These are phyloP conservation scores for Perkinsus olseni DNA, from an alignment of 169 alveolate genomes.

Conservation along the genomic window DNA sequence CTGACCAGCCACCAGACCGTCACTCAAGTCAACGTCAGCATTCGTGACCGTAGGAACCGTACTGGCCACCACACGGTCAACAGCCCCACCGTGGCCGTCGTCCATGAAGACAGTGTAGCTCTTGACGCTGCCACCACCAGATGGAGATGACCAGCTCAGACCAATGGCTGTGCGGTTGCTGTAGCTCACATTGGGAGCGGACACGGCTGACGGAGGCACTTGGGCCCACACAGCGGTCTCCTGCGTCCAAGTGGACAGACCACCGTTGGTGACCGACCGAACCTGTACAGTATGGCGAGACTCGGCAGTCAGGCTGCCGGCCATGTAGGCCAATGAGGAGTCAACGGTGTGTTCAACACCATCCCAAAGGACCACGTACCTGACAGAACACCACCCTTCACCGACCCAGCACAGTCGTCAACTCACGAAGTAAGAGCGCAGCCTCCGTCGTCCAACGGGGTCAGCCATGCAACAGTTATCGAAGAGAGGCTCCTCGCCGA, in stretches of 20 bases:
- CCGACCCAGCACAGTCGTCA: not conserved
- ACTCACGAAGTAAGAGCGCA: not conserved
- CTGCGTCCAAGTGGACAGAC: not conserved
- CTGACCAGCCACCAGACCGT: constrained; percentile 4
- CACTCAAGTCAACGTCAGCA: not conserved
- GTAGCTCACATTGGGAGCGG: not conserved
- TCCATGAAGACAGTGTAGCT: not conserved
- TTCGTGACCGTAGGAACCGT: not conserved
- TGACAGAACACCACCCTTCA: not conserved
- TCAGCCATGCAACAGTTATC: not conserved
- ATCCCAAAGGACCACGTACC: not conserved
- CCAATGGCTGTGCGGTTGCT: not conserved
- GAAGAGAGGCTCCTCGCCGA: not conserved
- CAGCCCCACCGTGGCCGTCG: constrained; percentile 6
- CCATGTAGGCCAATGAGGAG: not conserved
- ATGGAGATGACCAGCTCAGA: not conserved
- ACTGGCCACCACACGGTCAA: not conserved
- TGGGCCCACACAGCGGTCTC: not conserved
- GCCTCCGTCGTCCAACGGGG: constrained; percentile 17
- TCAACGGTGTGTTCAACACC: not conserved
- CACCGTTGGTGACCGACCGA: not conserved
- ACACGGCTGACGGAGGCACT: not conserved
- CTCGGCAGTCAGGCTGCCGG: not conserved
- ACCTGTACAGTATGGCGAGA: not conserved
- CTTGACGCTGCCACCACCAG: not conserved